phyloP scores from a whole-genome alignment of 345 rosid genomes.

The Gossypium rotundifolium region DNA sequence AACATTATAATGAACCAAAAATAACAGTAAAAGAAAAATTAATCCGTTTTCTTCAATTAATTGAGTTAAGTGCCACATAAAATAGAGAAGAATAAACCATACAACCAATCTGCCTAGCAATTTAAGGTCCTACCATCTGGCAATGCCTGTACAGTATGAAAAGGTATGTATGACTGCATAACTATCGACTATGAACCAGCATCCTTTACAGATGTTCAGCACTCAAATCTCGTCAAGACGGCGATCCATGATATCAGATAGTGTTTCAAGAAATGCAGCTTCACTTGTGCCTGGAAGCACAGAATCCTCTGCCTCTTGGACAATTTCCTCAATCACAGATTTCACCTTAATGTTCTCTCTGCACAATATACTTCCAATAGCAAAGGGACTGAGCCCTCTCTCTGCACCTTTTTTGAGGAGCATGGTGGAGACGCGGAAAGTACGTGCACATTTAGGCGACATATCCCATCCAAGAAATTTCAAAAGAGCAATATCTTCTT shows the following conservation, averaged over 20 bases:
- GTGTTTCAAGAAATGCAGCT: conserved; percentile 36
- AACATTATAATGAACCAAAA: too few relatives aligned
- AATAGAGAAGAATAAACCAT: not conserved
- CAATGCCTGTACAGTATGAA: not conserved
- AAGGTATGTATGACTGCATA: not conserved
- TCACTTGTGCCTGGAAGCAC: conserved; percentile 48
- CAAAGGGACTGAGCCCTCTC: conserved; percentile 66
- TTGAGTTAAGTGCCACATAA: not conserved
- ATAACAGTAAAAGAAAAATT: too few relatives aligned
- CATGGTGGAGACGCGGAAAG: conserved; percentile 70
- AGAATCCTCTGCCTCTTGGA: conserved; percentile 38
- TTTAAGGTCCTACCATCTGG: not conserved
- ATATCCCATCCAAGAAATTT: conserved; percentile 75
- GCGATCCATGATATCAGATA: conserved; percentile 43
- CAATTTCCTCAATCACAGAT: conserved; percentile 50
- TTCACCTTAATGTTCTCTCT: conserved; percentile 53
- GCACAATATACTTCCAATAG: conserved; percentile 78
- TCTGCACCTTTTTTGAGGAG: conserved; percentile 76
- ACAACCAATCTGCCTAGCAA: not conserved
- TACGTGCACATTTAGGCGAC: conserved; percentile 43
- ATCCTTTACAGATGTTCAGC: not conserved
- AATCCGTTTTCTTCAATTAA: too few relatives aligned
- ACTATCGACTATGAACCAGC: not conserved
- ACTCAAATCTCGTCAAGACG: conserved; percentile 26
- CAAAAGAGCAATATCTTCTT: conserved; percentile 57